Percentiles rank a stretch among this genome's conserved stretches.
phyloP scores from a whole-genome alignment of 192 early-diverging fungal genomes.

The Backusella psychrophila region DNA sequence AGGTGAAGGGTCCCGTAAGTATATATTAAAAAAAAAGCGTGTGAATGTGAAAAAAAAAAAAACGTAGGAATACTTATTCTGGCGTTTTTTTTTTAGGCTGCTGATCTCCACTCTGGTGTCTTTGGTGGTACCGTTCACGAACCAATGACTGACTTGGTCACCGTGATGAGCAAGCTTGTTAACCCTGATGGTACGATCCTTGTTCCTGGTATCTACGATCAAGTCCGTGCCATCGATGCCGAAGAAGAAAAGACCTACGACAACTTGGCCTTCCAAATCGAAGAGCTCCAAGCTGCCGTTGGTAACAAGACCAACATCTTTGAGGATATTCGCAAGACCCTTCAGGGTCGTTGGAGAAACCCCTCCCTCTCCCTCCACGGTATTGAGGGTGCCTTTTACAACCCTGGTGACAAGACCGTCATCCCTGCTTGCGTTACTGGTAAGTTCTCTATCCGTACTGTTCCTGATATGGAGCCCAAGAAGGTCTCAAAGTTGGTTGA shows the following conservation, averaged over 20 bases:
- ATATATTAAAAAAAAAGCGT: not conserved
- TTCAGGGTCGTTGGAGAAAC: constrained; percentile 94
- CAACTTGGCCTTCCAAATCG: constrained; percentile 74
- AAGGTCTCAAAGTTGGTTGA: constrained; percentile 73
- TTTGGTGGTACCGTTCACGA: constrained; percentile 95
- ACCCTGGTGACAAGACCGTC: constrained; percentile 93
- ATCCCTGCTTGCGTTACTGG: constrained; percentile 94
- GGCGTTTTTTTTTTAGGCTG: constrained; percentile 17
- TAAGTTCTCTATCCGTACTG: constrained; percentile 98
- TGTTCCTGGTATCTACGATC: constrained; percentile 89
- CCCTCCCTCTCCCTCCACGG: constrained; percentile 96
- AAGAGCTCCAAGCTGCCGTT: constrained; percentile 78
- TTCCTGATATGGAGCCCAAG: constrained; percentile 90
- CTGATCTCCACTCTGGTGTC: constrained; percentile 96
- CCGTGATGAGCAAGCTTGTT: constrained; percentile 83
- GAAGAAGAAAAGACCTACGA: constrained; percentile 83
- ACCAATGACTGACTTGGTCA: constrained; percentile 95
- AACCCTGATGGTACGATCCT: constrained; percentile 84
- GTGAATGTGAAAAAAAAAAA: not conserved
- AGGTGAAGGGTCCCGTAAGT: constrained; percentile 34
- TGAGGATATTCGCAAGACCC: constrained; percentile 67
- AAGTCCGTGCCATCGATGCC: constrained; percentile 81
- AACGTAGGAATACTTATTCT: not conserved
- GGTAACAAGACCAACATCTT: constrained; percentile 77
- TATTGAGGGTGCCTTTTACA: constrained; percentile 96